Evolutionary conservation across 164 flowering plant genomes (phyloP).

Genomic region (Sedum album): DNA sequence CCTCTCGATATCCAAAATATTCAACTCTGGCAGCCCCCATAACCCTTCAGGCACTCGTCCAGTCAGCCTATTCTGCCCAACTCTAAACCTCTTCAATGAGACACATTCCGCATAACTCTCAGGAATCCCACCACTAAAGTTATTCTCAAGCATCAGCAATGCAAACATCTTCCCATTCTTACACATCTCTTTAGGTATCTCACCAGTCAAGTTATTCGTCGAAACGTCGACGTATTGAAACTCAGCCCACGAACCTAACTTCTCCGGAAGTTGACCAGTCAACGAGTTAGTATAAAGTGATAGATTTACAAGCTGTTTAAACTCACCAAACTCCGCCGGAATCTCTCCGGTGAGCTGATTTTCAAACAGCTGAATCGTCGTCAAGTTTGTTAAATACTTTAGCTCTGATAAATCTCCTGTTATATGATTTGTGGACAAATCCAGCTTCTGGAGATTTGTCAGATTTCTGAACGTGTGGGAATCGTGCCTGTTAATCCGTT

Average conservation of each 20-base stretch:
- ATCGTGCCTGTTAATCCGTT: constrained; percentile 25
- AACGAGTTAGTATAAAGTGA: constrained; percentile 31
- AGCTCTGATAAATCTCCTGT: constrained; percentile 32
- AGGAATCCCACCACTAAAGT: constrained; percentile 35
- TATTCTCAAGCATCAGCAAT: constrained; percentile 26
- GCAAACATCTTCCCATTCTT: constrained; percentile 22
- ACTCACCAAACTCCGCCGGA: constrained; percentile 36
- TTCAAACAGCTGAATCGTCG: constrained; percentile 31
- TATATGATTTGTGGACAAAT: constrained; percentile 23
- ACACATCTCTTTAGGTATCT: constrained; percentile 42
- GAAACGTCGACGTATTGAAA: constrained; percentile 29
- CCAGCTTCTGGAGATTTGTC: constrained; percentile 22
- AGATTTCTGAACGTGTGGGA: constrained; percentile 30
- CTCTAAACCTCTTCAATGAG: constrained; percentile 29
- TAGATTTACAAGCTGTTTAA: constrained; percentile 18
- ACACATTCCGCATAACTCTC: constrained; percentile 32
- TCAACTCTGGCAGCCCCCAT: constrained; percentile 40
- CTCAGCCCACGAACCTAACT: constrained; percentile 28
- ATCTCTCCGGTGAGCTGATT: constrained; percentile 29
- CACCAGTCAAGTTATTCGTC: constrained; percentile 26
- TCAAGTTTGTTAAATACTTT: constrained; percentile 19
- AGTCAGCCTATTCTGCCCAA: constrained; percentile 35
- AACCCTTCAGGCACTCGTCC: constrained; percentile 41
- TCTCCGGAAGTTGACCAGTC: constrained; percentile 26
- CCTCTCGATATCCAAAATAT: constrained; percentile 27